phyloP scores from a whole-genome alignment of 1,284 basidiomycete genomes.

The Inonotus hispidus region DNA sequence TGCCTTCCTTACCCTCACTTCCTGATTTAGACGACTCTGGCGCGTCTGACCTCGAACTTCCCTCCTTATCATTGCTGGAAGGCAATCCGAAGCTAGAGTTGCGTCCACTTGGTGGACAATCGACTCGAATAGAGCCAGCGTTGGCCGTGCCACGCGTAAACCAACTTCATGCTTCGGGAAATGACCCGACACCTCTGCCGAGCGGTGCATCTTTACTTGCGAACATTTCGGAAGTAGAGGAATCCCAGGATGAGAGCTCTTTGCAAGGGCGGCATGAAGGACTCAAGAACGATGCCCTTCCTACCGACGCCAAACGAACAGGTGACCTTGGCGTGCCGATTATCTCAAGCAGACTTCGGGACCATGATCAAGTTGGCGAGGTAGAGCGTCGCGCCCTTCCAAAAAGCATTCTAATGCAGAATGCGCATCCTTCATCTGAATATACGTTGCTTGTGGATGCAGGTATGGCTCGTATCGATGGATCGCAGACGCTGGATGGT shows the following conservation, averaged over 20 bases:
- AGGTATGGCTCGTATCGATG: background rate
- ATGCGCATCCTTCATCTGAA: background rate
- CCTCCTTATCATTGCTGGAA: background rate
- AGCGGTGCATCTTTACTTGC: background rate
- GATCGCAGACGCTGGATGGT: background rate
- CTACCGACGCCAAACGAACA: too few relatives aligned
- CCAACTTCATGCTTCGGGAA: background rate
- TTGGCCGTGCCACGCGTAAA: background rate
- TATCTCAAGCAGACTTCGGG: too few relatives aligned
- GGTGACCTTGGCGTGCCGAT: too few relatives aligned
- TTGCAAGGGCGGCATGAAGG: too few relatives aligned
- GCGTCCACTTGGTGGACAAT: background rate
- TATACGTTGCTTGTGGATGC: background rate
- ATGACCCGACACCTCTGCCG: background rate
- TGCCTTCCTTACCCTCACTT: conserved; percentile 73
- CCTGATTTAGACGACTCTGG: conserved; percentile 61
- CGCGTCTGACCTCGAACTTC: conserved; percentile 19
- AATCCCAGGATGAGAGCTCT: background rate
- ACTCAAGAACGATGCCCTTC: too few relatives aligned
- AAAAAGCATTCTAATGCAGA: background rate
- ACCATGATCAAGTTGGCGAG: too few relatives aligned
- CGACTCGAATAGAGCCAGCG: background rate
- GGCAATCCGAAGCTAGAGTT: background rate
- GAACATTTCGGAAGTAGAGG: background rate
- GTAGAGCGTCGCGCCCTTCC: too few relatives aligned